phyloP scores from a whole-genome alignment of 495 filamentous ascomycete genomes.

The Xylaria curta region DNA sequence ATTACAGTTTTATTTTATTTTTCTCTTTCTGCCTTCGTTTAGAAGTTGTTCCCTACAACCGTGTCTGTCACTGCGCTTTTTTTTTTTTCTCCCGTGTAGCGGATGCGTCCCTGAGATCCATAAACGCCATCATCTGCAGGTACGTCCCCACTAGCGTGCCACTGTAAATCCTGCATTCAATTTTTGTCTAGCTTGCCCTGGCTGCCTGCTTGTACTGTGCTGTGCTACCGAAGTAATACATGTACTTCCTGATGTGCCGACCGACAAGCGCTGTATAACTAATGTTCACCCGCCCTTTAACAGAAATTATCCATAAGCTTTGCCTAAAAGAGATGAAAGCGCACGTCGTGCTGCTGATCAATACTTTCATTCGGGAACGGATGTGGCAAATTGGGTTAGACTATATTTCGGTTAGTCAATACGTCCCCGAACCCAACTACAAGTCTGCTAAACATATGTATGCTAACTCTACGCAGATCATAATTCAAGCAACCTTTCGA shows the following conservation, averaged over 20 bases:
- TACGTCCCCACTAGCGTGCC: slow-evolving; percentile 9
- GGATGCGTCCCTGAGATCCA: neutral
- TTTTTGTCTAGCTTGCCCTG: neutral
- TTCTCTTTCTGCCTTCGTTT: neutral
- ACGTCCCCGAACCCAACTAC: neutral
- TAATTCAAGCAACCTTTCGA: slow-evolving; percentile 12
- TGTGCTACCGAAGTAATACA: no score
- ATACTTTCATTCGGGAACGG: neutral
- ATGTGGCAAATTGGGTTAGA: neutral
- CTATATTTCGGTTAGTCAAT: neutral
- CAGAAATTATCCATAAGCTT: neutral
- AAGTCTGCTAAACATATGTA: no score
- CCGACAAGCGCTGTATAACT: neutral
- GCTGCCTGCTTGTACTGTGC: neutral
- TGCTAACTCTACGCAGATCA: slow-evolving; percentile 3
- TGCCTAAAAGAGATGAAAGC: neutral
- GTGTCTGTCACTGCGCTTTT: neutral
- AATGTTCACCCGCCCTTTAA: neutral
- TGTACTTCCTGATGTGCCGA: neutral
- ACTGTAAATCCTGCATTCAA: neutral
- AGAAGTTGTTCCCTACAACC: neutral
- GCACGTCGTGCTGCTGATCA: neutral
- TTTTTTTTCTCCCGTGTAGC: neutral
- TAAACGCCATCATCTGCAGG: slow-evolving; percentile 9
- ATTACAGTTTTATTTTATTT: neutral